phyloP scores from a whole-genome alignment of 2,329 filamentous ascomycete species.

The Immersiporthe knoxdaviesiana region DNA sequence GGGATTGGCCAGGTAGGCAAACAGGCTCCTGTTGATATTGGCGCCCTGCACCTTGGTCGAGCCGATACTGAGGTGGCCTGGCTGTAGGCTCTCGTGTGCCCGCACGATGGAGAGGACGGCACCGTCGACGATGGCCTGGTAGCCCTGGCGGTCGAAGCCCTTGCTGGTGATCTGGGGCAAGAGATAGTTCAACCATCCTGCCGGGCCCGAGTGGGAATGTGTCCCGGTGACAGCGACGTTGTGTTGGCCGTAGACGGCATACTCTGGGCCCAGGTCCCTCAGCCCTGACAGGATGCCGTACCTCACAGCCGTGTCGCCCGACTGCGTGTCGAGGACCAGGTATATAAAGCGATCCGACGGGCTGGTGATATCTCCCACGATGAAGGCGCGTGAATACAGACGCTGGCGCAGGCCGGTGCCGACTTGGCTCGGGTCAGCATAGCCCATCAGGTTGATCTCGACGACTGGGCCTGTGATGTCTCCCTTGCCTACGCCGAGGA shows the following conservation, averaged over 20 bases:
- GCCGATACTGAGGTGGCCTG: constrained; percentile 71
- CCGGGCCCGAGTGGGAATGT: constrained; percentile 87
- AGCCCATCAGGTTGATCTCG: constrained; percentile 89
- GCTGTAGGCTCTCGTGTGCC: constrained; percentile 71
- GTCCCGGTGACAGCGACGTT: constrained; percentile 91
- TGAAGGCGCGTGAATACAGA: constrained; percentile 84
- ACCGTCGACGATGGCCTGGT: constrained; percentile 84
- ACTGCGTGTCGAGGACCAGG: constrained; percentile 81
- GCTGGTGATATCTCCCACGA: constrained; percentile 70
- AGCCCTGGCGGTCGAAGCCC: constrained; percentile 84
- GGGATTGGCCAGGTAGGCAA: constrained; percentile 86
- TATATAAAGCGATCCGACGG: constrained; percentile 78
- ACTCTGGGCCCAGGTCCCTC: constrained; percentile 68
- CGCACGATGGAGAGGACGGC: constrained; percentile 77
- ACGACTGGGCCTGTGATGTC: constrained; percentile 74
- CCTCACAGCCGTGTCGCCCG: constrained; percentile 83
- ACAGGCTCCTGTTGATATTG: constrained; percentile 88
- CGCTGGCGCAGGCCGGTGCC: constrained; percentile 83
- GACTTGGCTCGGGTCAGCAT: constrained; percentile 78
- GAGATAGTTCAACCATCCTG: constrained; percentile 90
- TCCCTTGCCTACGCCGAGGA: constrained; percentile 57
- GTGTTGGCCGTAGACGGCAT: constrained; percentile 72
- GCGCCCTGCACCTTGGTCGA: constrained; percentile 71
- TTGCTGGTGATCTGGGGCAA: constrained; percentile 85
- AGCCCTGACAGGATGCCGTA: constrained; percentile 80